Evolutionary conservation across 73 alveolate species (phyloP).

Genomic region (Strombidium stylifer): DNA sequence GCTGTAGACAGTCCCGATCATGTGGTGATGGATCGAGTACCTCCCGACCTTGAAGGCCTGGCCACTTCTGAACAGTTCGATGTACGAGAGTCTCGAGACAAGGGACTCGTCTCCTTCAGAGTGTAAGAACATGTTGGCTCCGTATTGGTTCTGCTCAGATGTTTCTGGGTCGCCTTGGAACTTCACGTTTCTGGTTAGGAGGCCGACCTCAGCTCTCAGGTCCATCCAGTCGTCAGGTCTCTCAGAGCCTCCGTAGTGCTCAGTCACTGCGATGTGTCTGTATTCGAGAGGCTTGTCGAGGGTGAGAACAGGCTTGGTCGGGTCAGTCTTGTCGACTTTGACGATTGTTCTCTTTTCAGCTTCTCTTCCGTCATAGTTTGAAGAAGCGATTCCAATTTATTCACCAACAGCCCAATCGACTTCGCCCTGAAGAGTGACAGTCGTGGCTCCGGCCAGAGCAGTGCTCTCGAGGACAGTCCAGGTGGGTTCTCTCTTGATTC

Average conservation of each 20-base stretch:
- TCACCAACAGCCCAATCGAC: constrained; percentile 89
- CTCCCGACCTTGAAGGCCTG: constrained; percentile 74
- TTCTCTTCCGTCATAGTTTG: constrained; percentile 53
- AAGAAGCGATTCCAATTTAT: constrained; percentile 70
- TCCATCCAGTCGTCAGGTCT: constrained; percentile 31
- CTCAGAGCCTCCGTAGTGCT: constrained; percentile 1
- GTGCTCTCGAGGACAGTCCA: constrained; percentile 86
- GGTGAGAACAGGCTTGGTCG: constrained; percentile 23
- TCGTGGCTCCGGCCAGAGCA: constrained; percentile 16
- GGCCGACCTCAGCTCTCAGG: constrained; percentile 90
- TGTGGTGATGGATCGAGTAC: constrained; percentile 76
- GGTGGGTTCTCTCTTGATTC: constrained; percentile 56
- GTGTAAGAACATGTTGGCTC: constrained; percentile 72
- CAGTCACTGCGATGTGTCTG: constrained; percentile 59
- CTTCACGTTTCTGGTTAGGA: constrained; percentile 71
- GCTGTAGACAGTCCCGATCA: constrained; percentile 65
- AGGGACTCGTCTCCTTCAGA: constrained; percentile 58
- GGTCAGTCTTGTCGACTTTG: constrained; percentile 13
- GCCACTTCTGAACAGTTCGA: constrained; percentile 67
- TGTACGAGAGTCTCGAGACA: constrained; percentile 55
- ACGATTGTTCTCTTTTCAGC: constrained; percentile 72
- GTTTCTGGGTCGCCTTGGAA: constrained; percentile 73
- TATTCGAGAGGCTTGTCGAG: constrained; percentile 38
- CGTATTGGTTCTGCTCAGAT: constrained; percentile 30
- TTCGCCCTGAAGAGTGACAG: constrained; percentile 19